These are phyloP conservation scores for Scutellaria baicalensis DNA, from an alignment of 257 asterid species.

Conservation along the genomic window DNA sequence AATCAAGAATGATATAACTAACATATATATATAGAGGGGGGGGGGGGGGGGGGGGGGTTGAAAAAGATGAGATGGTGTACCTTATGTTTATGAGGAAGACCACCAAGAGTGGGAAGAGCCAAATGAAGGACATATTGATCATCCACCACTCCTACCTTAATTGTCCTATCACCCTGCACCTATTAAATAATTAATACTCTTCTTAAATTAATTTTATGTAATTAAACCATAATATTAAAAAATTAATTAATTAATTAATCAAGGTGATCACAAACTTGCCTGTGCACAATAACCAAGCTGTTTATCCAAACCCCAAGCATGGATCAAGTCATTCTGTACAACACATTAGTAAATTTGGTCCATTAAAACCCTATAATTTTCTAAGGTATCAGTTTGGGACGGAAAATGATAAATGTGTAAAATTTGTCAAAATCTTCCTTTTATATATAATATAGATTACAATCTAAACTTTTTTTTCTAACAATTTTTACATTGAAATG, in stretches of 20 bases:
- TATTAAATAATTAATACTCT: too few species aligned
- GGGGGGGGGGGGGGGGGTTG: too few species aligned
- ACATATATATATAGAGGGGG: too few species aligned
- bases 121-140: slow-evolving; percentile 55
- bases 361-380: too few species aligned
- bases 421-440: too few species aligned
- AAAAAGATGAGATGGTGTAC: slow-evolving; percentile 14
- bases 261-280: slow-evolving; percentile 30
- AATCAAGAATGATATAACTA: too few species aligned
- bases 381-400: too few species aligned
- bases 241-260: neutral
- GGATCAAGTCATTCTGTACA: slow-evolving; percentile 84
- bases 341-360: neutral
- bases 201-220: too few species aligned
- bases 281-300: slow-evolving; percentile 96
- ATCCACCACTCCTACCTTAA: slow-evolving; percentile 82
- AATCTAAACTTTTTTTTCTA: too few species aligned
- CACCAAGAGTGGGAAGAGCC: slow-evolving; percentile 80
- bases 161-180: slow-evolving; percentile 61
- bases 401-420: too few species aligned
- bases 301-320: slow-evolving; percentile 94
- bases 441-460: too few species aligned
- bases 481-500: too few species aligned
- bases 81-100: slow-evolving; percentile 28
- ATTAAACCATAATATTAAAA: neutral